These are phyloP conservation scores for Cryphonectria radicalis DNA, from an alignment of 2,329 filamentous ascomycete genomes.

Conservation along the genomic window DNA sequence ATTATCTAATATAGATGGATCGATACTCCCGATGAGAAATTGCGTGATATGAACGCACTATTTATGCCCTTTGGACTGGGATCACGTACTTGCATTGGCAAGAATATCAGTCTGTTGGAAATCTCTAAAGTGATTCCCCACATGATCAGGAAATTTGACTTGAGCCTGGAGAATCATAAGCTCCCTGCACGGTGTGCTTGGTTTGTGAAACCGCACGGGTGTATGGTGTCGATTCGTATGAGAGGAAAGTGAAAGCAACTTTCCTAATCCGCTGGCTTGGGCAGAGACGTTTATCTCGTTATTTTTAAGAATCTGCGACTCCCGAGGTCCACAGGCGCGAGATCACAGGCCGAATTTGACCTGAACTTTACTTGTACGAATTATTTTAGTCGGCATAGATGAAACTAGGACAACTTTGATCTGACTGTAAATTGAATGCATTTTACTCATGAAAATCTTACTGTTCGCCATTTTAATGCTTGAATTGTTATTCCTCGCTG, in stretches of 20 bases:
- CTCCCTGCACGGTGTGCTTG: constrained; percentile 16
- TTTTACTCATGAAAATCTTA: too few species aligned
- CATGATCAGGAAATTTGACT: constrained; percentile 23
- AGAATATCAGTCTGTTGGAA: constrained; percentile 27
- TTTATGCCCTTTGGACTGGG: constrained; percentile 52
- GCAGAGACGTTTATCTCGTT: neutral
- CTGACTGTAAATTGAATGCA: too few species aligned
- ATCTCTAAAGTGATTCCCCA: constrained; percentile 26
- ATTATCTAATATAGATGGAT: neutral
- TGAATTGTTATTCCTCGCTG: too few species aligned
- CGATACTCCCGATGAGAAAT: neutral
- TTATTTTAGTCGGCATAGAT: neutral
- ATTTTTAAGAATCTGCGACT: neutral
- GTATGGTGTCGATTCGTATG: neutral
- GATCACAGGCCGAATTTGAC: neutral
- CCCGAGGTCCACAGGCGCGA: neutral
- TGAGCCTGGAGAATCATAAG: neutral
- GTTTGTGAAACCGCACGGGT: constrained; percentile 21
- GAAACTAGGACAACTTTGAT: neutral
- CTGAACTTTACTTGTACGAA: neutral
- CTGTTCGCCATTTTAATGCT: too few species aligned
- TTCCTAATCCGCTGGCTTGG: neutral
- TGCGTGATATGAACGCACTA: constrained; percentile 4
- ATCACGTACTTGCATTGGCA: constrained; percentile 51
- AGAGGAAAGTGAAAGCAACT: neutral